A percentile compares a stretch with the other conserved stretches of the same genome.
Evolutionary conservation across 2,329 filamentous ascomycete species (phyloP).

Genomic region (Fusarium illudens): DNA sequence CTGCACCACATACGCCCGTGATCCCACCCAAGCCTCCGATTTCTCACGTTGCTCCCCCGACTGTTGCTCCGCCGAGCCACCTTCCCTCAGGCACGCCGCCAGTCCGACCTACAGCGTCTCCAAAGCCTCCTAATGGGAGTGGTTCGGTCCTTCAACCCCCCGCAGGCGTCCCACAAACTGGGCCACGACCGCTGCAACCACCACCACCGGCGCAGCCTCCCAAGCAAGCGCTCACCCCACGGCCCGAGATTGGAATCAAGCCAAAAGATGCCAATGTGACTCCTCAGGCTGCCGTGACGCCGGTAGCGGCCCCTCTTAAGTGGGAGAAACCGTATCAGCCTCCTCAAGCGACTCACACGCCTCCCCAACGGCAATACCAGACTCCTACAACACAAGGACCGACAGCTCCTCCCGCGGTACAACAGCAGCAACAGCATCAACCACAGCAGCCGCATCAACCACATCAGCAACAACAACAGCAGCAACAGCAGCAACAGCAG

Average conservation of each 20-base stretch:
- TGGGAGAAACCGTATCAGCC: conserved; percentile 56
- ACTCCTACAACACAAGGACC: conserved; percentile 36
- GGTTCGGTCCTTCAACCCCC: conserved; percentile 51
- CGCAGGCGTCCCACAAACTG: conserved; percentile 44
- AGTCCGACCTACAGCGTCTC: conserved; percentile 41
- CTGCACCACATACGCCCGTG: conserved; percentile 46
- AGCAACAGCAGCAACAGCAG: conserved; percentile 30
- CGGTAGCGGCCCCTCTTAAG: conserved; percentile 45
- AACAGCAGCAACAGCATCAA: conserved; percentile 32
- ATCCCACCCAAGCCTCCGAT: conserved; percentile 47
- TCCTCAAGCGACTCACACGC: conserved; percentile 38
- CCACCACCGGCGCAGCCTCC: conserved; percentile 40
- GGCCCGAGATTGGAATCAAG: conserved; percentile 46
- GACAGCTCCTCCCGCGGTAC: conserved; percentile 29
- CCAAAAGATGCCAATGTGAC: conserved; percentile 40
- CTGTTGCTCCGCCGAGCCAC: conserved; percentile 43
- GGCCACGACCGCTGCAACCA: conserved; percentile 45
- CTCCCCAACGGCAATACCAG: conserved; percentile 39
- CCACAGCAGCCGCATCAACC: conserved; percentile 30
- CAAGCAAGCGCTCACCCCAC: conserved; percentile 46
- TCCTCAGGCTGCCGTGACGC: conserved; percentile 33
- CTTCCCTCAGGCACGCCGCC: conserved; percentile 42
- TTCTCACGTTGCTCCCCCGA: conserved; percentile 34
- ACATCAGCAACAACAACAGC: conserved; percentile 22
- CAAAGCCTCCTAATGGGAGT: conserved; percentile 44